phyloP scores from a whole-genome alignment of 2,329 filamentous ascomycete genomes.

The Fusarium sp. region DNA sequence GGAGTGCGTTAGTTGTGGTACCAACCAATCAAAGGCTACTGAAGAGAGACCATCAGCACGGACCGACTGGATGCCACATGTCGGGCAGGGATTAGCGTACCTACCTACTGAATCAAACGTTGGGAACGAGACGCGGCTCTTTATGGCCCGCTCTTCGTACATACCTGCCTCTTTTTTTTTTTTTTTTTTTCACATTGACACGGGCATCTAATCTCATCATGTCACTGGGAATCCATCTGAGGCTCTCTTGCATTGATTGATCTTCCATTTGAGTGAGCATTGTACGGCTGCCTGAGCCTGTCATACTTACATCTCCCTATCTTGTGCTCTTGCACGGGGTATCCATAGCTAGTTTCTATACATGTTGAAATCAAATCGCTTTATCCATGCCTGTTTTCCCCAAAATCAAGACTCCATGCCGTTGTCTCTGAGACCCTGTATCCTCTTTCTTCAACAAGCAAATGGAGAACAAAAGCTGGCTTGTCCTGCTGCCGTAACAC shows the following conservation, averaged over 20 bases:
- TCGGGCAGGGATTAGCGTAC: slow-evolving; percentile 45
- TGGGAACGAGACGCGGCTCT: slow-evolving; percentile 40
- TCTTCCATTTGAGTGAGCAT: slow-evolving; percentile 6
- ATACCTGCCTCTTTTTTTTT: not conserved
- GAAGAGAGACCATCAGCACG: slow-evolving; percentile 33
- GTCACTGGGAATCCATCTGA: not conserved
- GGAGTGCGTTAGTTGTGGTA: not conserved
- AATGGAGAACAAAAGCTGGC: not conserved
- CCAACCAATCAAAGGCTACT: not conserved
- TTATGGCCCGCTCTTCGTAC: slow-evolving; percentile 28
- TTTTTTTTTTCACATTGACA: not conserved
- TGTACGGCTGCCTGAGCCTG: slow-evolving; percentile 21
- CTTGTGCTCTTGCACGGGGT: slow-evolving; percentile 39
- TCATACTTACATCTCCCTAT: slow-evolving; percentile 11
- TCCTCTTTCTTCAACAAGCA: slow-evolving; percentile 7
- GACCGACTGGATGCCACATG: slow-evolving; percentile 46
- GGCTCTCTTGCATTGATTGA: not conserved
- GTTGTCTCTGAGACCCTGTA: slow-evolving; percentile 9
- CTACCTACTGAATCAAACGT: slow-evolving; percentile 2
- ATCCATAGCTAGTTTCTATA: slow-evolving; percentile 41
- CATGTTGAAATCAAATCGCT: slow-evolving; percentile 28
- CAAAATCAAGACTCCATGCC: slow-evolving; percentile 29
- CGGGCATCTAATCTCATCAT: not conserved
- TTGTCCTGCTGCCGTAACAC: slow-evolving; percentile 21
- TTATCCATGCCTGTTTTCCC: slow-evolving; percentile 14